A percentile compares a stretch with the other conserved stretches of the same genome.
These are phyloP conservation scores for Aureobasidium sp. DNA, from an alignment of 2,329 filamentous ascomycete species.

Conservation along the genomic window DNA sequence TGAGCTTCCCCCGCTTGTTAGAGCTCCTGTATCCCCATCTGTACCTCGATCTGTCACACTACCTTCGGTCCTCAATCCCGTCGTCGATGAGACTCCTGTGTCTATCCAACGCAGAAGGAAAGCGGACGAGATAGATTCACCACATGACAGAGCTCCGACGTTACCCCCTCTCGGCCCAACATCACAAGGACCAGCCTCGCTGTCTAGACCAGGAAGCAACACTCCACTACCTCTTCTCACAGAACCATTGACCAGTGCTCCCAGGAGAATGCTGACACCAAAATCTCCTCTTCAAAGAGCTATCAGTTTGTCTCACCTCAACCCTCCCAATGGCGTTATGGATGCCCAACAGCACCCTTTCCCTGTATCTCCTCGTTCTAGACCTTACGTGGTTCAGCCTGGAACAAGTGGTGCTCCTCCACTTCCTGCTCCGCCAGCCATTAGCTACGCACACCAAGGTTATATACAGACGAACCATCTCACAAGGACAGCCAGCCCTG, in stretches of 20 bases:
- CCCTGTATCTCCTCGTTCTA: conserved; percentile 34
- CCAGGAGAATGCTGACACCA: conserved; percentile 50
- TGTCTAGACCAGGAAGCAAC: background rate
- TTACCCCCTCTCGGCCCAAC: conserved; percentile 26
- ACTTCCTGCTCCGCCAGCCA: conserved; percentile 41
- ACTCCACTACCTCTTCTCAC: conserved; percentile 2
- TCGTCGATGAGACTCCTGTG: conserved; percentile 25
- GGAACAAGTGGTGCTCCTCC: conserved; percentile 39
- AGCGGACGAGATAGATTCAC: conserved; percentile 39
- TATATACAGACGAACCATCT: conserved; percentile 31
- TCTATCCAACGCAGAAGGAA: conserved; percentile 34
- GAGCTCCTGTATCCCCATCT: conserved; percentile 21
- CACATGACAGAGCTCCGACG: conserved; percentile 30
- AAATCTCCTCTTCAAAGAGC: conserved; percentile 50
- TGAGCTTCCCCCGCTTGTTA: conserved; percentile 28
- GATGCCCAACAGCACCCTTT: conserved; percentile 46
- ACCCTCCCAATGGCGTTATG: conserved; percentile 39
- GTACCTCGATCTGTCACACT: conserved; percentile 34
- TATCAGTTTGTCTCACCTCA: conserved; percentile 42
- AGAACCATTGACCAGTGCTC: conserved; percentile 24
- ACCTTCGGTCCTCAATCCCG: conserved; percentile 41
- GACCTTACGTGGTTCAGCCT: conserved; percentile 39
- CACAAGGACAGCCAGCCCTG: conserved; percentile 33
- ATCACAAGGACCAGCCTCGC: background rate
- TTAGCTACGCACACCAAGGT: conserved; percentile 30